These are phyloP conservation scores for Pelargonium nanum DNA, from an alignment of 345 rosid species.

Conservation along the genomic window DNA sequence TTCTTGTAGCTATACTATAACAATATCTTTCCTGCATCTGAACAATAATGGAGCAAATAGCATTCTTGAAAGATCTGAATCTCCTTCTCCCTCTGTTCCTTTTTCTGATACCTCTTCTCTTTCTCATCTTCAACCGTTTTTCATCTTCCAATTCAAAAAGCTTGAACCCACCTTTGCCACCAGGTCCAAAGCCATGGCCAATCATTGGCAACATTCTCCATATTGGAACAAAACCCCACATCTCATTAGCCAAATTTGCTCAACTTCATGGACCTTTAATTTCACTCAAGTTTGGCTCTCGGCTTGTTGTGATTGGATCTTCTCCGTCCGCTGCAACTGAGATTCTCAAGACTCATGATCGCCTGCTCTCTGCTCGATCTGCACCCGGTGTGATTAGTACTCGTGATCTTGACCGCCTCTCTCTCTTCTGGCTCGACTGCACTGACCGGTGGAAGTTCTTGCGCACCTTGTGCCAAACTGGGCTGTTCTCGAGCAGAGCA, in stretches of 20 bases:
- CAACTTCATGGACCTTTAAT: constrained; percentile 14
- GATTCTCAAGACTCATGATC: constrained; percentile 13
- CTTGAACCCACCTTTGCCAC: neutral
- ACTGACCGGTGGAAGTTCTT: no score
- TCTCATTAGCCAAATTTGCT: constrained; percentile 8
- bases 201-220: constrained; percentile 14
- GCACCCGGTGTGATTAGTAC: neutral
- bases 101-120: no score
- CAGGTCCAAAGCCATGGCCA: constrained; percentile 15
- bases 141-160: neutral
- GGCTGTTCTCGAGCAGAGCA: no score
- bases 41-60: no score
- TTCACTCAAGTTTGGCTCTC: constrained; percentile 8
- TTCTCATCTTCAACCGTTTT: no score
- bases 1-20: no score
- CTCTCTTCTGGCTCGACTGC: neutral
- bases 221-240: neutral
- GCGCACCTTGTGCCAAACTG: no score
- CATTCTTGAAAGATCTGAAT: no score
- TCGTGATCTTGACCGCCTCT: constrained; percentile 1
- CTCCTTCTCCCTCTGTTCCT: no score
- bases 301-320: constrained; percentile 12
- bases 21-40: no score
- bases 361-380: constrained; percentile 7
- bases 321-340: constrained; percentile 8